Base-by-base conservation (phyloP, 2,329 filamentous ascomycete genomes). In the Aspergillus aculeatinus region DNA sequence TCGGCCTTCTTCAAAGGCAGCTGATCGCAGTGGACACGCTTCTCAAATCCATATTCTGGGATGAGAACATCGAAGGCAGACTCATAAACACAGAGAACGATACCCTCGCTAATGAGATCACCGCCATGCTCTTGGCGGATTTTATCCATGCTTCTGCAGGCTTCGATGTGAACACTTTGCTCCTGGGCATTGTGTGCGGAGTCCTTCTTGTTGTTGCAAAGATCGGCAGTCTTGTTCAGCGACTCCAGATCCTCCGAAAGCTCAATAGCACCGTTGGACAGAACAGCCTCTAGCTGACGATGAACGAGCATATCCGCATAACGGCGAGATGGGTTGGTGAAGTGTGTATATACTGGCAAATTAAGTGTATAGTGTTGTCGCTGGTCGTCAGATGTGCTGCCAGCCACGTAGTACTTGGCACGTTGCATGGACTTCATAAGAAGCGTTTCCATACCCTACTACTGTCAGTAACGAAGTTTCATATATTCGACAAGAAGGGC, bases 141-240 rank as follows among this genome's bases (percentile, higher is more conserved):
- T 81, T 91, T 92, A 79, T 98, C 93, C 91, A 99, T 97, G 70
- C 87, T 89, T 68, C 95, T 90, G 82, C 95, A 99, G 5, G 94
- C 92, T 75, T 98, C 95, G 65, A 99, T 97, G 79, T 99, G 95
- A 53, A 99, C 92, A 76, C 95, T 98, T 80, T 99, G 95, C 77
- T 99, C 95, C 76, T 99, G 95, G 14, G 95, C 95, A 71, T 92
- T 95, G 79, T 96, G 94, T 1, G 95, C 92, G 12, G 93, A 98
- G 74, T 99, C 95, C 78, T 98, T 99, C 87, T 98, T 99, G 73
- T 91, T 96, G 81, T 99, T 99, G 84, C 92, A 96, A 68, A 91
- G 87, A 77, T 99, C 95, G 9, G 93, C 90, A 54, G 90, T 96
- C 86, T 98, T 99, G 70, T 88, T 88, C 48, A 99, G 82, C 59